These are phyloP conservation scores for Sporothrix mexicana DNA, from an alignment of 2,329 filamentous ascomycete genomes.

Conservation along the genomic window DNA sequence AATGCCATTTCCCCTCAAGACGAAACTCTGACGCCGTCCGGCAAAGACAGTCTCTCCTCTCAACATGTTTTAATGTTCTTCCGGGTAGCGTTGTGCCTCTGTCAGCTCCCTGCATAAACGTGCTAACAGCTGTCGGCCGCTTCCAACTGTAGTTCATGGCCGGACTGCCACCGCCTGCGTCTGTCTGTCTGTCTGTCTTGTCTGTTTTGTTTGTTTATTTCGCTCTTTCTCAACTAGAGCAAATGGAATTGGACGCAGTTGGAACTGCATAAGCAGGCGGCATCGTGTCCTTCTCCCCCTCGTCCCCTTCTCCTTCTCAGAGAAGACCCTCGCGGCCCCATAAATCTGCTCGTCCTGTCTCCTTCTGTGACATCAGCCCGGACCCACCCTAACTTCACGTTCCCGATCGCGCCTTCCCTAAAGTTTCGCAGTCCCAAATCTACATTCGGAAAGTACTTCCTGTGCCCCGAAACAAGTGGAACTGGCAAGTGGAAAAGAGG, in stretches of 20 bases:
- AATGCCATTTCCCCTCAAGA: constrained; percentile 17
- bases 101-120: constrained; percentile 10
- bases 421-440: neutral
- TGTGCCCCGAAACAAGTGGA: neutral
- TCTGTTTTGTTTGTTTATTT: neutral
- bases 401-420: constrained; percentile 4
- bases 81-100: neutral
- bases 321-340: neutral
- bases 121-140: neutral
- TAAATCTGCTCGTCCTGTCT: neutral
- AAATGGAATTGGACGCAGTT: neutral
- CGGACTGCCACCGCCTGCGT: neutral
- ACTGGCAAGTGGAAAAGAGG: neutral
- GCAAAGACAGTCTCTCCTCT: neutral
- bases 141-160: constrained; percentile 1
- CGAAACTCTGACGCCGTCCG: constrained; percentile 5
- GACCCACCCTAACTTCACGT: constrained; percentile 27
- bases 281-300: neutral
- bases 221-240: neutral
- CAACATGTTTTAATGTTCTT: neutral
- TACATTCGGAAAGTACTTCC: neutral
- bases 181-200: neutral
- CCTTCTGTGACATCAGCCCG: constrained; percentile 30
- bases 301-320: neutral
- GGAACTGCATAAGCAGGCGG: neutral